Evolutionary conservation across 23 red algal species (phyloP).

Genomic region (Gracilaria domingensis): DNA sequence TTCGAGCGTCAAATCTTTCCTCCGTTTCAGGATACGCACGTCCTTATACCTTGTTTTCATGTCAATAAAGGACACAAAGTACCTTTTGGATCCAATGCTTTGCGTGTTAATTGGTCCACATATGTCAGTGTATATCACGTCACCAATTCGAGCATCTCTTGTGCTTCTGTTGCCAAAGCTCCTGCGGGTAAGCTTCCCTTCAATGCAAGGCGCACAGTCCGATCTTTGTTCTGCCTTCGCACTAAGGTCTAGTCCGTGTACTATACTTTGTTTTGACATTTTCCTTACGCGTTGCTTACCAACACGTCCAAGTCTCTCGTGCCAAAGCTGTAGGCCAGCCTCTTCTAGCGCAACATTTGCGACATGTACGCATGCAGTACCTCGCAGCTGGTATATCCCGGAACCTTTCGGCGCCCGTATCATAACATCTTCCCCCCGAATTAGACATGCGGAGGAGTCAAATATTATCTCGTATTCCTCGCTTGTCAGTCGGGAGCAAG

Average conservation of each 20-base stretch:
- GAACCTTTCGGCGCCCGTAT: not conserved
- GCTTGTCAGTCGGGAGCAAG: not conserved
- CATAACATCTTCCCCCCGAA: not conserved
- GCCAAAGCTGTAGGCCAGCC: not conserved
- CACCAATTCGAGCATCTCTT: not conserved
- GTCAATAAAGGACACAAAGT: slow-evolving; percentile 46
- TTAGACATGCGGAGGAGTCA: not conserved
- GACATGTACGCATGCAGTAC: too few relatives aligned
- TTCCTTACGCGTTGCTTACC: not conserved
- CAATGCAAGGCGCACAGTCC: not conserved
- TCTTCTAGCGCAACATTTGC: too few relatives aligned
- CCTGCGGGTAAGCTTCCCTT: not conserved
- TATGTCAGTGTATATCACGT: slow-evolving; percentile 31
- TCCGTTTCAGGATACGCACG: not conserved
- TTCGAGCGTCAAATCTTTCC: not conserved
- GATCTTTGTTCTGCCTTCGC: not conserved
- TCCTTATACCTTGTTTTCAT: not conserved
- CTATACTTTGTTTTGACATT: not conserved
- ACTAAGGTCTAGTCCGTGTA: not conserved
- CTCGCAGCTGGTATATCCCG: too few relatives aligned
- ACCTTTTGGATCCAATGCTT: not conserved
- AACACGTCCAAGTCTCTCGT: slow-evolving; percentile 11
- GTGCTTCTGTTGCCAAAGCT: not conserved
- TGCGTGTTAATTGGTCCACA: slow-evolving; percentile 8
- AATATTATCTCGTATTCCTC: not conserved